Base-by-base conservation (phyloP, 768 basidiomycete genomes). In the Boletus vinaceobasis region DNA sequence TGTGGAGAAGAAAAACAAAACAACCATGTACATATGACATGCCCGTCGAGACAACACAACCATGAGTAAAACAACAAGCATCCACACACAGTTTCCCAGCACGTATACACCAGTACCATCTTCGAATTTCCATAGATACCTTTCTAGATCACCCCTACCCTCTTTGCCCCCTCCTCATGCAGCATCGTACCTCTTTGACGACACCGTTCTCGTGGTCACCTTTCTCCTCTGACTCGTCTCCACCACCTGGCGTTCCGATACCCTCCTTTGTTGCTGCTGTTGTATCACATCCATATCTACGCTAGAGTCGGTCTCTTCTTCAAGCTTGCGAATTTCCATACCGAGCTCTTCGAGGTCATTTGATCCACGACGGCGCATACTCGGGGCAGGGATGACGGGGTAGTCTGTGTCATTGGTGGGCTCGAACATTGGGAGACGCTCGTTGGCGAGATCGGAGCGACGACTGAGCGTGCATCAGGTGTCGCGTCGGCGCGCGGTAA, bases 371-470 rank as follows among this genome's bases (percentile, higher is more conserved):
- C 72, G 71, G 36, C 81, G 81, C 75, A 88, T 89, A 57, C 81
- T 84, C 11, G 86, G 85, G 15, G 79, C 81, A 1, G 86, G 77
- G 64, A 84, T 84, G 51, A 79, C 75, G 6, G 77, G 75, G 33
- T 73, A 70, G 14, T 73, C 64, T 40, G 53, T 59, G 59, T 60
- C 46, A 40, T 65, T 55, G 29, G 51, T 42, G 48, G 74, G 66
- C 60, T 79, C 70, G 71, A 82, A 82, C 52, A 75, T 71, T 3
- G 89, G 90, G 19, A 92, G 70, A 52, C 87, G 85, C 66, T 91
- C 89, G 72, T 92, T 92, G 45, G 77, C 75, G 26, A 86, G 63
- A 71, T 91, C 89, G 35, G 83, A 82, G 21, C 83, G 83, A 48
- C 90, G 89, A 36, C 87, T 88, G 23, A 29, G 27, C 27, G 33